A percentile compares a stretch with the other conserved stretches of the same genome.
Evolutionary conservation across 2,329 filamentous ascomycete genomes (phyloP).

Genomic region (Cyclaneusma minus): DNA sequence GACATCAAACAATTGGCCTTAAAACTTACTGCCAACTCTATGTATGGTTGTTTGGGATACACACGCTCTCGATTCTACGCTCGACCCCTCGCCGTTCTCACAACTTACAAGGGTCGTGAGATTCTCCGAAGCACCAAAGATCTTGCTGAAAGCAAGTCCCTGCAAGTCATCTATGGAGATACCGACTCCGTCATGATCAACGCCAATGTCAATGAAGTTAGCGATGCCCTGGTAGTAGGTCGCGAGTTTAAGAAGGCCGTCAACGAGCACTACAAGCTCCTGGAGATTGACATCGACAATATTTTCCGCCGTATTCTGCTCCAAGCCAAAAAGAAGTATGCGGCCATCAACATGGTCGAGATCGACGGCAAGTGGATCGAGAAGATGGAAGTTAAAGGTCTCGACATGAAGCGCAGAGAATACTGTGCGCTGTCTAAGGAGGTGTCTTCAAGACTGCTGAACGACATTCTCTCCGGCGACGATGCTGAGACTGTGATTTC

Average conservation of each 20-base stretch:
- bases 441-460: constrained; percentile 76
- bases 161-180: constrained; percentile 96
- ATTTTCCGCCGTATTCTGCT: constrained; percentile 85
- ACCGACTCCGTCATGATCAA: constrained; percentile 99
- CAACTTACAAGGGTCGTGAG: constrained; percentile 93
- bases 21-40: constrained; percentile 96
- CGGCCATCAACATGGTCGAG: constrained; percentile 85
- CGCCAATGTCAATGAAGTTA: constrained; percentile 86
- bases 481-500: constrained; percentile 78
- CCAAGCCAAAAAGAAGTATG: constrained; percentile 99
- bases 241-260: constrained; percentile 90
- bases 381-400: constrained; percentile 93
- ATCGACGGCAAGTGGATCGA: constrained; percentile 80
- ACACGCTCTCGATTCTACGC: constrained; percentile 96
- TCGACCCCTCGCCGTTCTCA: constrained; percentile 84
- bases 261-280: constrained; percentile 79
- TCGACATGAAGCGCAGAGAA: constrained; percentile 95
- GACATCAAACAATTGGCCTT: constrained; percentile 95
- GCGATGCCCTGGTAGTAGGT: constrained; percentile 80
- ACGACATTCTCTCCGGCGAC: constrained; percentile 87
- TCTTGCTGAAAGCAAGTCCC: constrained; percentile 74
- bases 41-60: constrained; percentile 98
- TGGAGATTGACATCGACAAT: constrained; percentile 98
- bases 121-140: constrained; percentile 94
- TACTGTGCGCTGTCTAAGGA: constrained; percentile 95